These are phyloP conservation scores for Fonsecaea monophora DNA, from an alignment of 2,329 filamentous ascomycete species.

Conservation along the genomic window DNA sequence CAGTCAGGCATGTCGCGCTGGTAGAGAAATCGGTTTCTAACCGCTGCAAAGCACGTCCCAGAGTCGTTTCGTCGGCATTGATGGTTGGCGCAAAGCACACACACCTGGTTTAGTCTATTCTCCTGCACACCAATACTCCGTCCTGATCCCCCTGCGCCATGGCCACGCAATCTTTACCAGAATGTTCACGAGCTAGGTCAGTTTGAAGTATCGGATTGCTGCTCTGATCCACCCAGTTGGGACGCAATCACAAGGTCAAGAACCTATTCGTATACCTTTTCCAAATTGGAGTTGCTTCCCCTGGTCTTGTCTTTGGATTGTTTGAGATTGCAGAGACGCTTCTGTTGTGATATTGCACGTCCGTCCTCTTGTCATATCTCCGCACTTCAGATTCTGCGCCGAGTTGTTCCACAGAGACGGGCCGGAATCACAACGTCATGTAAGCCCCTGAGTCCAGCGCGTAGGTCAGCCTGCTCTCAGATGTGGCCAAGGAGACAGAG, in stretches of 20 bases:
- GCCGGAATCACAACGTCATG: not conserved
- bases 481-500: not conserved
- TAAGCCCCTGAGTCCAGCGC: not conserved
- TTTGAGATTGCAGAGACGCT: constrained; percentile 3
- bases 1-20: not conserved
- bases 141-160: not conserved
- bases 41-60: not conserved
- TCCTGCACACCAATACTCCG: not conserved
- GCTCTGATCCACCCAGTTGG: not conserved
- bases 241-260: not conserved
- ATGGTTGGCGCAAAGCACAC: not conserved
- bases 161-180: not conserved
- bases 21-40: not conserved
- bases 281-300: not conserved
- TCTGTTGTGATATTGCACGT: not conserved
- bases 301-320: not conserved
- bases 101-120: not conserved
- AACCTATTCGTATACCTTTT: not conserved
- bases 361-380: not conserved
- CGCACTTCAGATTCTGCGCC: not conserved
- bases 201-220: not conserved
- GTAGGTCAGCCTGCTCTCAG: not conserved
- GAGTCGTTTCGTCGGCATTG: not conserved
- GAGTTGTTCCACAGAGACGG: constrained; percentile 1
- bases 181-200: not conserved